These are phyloP conservation scores for Borovskyia barvae DNA, from an alignment of 208 protist species.

Conservation along the genomic window DNA sequence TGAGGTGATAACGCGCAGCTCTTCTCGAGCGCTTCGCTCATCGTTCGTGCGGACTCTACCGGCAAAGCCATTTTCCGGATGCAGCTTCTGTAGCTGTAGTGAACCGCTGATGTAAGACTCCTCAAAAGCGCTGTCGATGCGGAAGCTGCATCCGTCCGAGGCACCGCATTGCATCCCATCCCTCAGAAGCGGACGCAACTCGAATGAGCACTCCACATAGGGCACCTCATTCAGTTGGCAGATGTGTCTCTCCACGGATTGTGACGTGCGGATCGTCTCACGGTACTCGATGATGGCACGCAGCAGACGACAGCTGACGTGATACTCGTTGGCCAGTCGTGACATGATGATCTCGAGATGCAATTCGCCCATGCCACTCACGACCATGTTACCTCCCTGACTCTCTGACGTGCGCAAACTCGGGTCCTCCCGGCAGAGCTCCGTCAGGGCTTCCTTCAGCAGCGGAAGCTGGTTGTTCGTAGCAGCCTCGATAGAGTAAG, in stretches of 20 bases:
- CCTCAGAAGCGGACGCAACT: constrained; percentile 44
- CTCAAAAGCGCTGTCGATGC: constrained; percentile 41
- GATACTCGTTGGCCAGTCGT: constrained; percentile 92
- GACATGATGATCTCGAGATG: constrained; percentile 95
- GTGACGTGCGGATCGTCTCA: constrained; percentile 44
- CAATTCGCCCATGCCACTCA: constrained; percentile 96
- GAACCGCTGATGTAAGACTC: constrained; percentile 25
- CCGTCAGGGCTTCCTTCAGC: constrained; percentile 90
- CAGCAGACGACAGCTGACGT: constrained; percentile 84
- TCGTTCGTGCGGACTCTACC: constrained; percentile 17
- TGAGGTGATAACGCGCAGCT: constrained; percentile 23
- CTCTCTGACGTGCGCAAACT: constrained; percentile 88
- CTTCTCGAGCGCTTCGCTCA: constrained; percentile 49
- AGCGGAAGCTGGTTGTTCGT: constrained; percentile 75
- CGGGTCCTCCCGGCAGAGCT: constrained; percentile 94
- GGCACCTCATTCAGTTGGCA: constrained; percentile 55
- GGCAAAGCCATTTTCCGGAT: constrained; percentile 2
- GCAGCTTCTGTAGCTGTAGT: not conserved
- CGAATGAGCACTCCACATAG: constrained; percentile 62
- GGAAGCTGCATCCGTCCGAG: constrained; percentile 37
- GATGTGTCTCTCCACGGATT: constrained; percentile 22
- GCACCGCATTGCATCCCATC: constrained; percentile 21
- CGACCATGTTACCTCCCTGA: constrained; percentile 90
- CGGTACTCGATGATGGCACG: constrained; percentile 87
- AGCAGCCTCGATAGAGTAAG: constrained; percentile 92